Conservation (phyloP, 441 rosid genomes). For the Brassica balearica region DNA sequence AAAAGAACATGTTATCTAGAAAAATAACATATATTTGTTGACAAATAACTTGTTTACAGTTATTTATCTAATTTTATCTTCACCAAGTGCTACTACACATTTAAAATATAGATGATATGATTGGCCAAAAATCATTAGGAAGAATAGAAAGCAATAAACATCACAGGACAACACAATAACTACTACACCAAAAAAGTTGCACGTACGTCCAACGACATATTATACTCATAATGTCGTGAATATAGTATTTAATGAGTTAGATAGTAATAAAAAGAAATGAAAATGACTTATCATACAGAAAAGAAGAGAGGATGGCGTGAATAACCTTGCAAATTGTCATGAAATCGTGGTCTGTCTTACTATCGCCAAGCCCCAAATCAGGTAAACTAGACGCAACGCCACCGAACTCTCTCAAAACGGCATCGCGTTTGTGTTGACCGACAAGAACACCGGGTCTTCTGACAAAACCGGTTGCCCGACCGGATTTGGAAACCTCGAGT, state of each 20-base stretch:
- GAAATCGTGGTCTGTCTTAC: conserved; percentile 73
- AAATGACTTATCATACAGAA: conserved; percentile 1
- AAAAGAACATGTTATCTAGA: neutral
- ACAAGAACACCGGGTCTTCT: conserved; percentile 72
- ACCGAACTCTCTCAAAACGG: conserved; percentile 67
- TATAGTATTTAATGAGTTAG: conserved; percentile 31
- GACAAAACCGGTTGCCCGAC: conserved; percentile 79
- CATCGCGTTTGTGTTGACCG: conserved; percentile 68
- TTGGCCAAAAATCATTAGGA: conserved; percentile 25
- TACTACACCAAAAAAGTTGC: conserved; percentile 34
- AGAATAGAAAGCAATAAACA: conserved; percentile 29
- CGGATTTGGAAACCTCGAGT: conserved; percentile 65
- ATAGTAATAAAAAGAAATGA: conserved; percentile 13
- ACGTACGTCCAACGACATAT: conserved; percentile 33
- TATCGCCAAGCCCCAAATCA: conserved; percentile 84
- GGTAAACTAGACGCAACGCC: conserved; percentile 51
- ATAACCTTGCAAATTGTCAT: conserved; percentile 91
- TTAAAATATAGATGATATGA: conserved; percentile 11
- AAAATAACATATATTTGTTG: neutral
- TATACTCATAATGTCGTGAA: conserved; percentile 33
- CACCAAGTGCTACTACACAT: conserved; percentile 22
- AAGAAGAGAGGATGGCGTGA: neutral
- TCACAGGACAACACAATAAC: conserved; percentile 32
- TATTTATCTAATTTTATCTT: conserved; percentile 23
- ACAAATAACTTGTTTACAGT: neutral